Conservation (phyloP, 768 basidiomycete genomes). For the Naganishia antarctica region DNA sequence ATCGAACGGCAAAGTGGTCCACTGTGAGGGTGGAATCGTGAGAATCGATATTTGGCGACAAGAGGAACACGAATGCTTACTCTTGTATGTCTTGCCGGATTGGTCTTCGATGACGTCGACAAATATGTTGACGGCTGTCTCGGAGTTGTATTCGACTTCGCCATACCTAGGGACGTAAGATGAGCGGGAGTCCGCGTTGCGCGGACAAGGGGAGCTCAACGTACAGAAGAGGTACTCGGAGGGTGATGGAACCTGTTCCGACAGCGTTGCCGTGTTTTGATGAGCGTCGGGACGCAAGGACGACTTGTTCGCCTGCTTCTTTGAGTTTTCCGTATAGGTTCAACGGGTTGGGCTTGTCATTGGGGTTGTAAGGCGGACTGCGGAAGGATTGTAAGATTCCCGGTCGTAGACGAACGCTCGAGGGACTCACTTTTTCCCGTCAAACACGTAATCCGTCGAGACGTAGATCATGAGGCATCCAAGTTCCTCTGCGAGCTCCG, state of each 20-base stretch:
- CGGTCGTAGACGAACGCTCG: background rate
- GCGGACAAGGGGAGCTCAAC: constrained; percentile 40
- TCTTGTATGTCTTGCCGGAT: constrained; percentile 80
- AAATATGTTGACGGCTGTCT: constrained; percentile 83
- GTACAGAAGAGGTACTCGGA: constrained; percentile 85
- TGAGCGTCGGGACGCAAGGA: constrained; percentile 57
- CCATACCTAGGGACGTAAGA: constrained; percentile 64
- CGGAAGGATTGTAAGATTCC: background rate
- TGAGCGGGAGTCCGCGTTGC: background rate
- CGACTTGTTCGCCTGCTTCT: constrained; percentile 75
- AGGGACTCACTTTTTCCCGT: constrained; percentile 60
- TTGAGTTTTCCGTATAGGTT: constrained; percentile 86
- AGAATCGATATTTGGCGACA: background rate
- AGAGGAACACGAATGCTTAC: constrained; percentile 14
- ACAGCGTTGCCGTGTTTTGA: constrained; percentile 51
- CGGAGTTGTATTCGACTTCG: constrained; percentile 72
- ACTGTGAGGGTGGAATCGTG: constrained; percentile 44
- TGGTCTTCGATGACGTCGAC: constrained; percentile 81
- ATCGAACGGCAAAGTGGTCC: constrained; percentile 90
- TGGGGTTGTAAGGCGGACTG: constrained; percentile 72
- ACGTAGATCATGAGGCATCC: constrained; percentile 78
- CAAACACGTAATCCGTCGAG: constrained; percentile 98
- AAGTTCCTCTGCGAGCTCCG: constrained; percentile 60
- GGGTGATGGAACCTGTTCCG: constrained; percentile 52
- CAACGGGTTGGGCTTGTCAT: constrained; percentile 69